Evolutionary conservation across 1,284 basidiomycete species (phyloP).

Genomic region (Ganoderma meredithae): DNA sequence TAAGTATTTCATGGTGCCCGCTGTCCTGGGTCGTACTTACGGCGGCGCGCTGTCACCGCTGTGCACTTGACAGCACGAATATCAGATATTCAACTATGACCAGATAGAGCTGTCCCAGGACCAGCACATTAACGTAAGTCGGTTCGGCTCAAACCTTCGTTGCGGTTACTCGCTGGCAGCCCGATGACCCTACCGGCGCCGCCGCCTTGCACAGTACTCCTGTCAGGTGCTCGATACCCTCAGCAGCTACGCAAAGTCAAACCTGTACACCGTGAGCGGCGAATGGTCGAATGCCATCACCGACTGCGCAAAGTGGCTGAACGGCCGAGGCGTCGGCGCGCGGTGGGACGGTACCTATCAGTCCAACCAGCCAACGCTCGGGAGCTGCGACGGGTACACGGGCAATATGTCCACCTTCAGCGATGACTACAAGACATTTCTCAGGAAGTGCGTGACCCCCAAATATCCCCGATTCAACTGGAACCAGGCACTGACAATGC

Average conservation of each 20-base stretch:
- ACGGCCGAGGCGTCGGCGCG: constrained; percentile 75
- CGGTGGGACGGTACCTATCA: constrained; percentile 69
- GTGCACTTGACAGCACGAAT: constrained; percentile 62
- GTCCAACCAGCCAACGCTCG: constrained; percentile 51
- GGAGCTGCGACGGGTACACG: constrained; percentile 66
- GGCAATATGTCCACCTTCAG: constrained; percentile 68
- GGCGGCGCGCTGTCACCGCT: neutral
- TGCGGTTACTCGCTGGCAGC: constrained; percentile 10
- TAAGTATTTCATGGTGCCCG: constrained; percentile 49
- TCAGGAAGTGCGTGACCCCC: constrained; percentile 59
- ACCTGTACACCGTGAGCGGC: constrained; percentile 71
- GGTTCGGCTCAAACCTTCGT: neutral
- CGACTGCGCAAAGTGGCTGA: constrained; percentile 83
- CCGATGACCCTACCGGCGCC: neutral
- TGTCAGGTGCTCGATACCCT: constrained; percentile 37
- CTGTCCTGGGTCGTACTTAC: neutral
- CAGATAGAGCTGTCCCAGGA: constrained; percentile 63
- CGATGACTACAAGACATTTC: constrained; percentile 65
- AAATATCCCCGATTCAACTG: neutral
- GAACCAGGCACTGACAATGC: neutral
- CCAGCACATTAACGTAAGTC: constrained; percentile 59
- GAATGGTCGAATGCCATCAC: constrained; percentile 85
- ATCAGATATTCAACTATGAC: constrained; percentile 77
- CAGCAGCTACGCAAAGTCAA: constrained; percentile 51
- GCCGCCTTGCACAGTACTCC: constrained; percentile 34